Evolutionary conservation across 1,284 basidiomycete genomes (phyloP).

Genomic region (Athelia psychrophila): DNA sequence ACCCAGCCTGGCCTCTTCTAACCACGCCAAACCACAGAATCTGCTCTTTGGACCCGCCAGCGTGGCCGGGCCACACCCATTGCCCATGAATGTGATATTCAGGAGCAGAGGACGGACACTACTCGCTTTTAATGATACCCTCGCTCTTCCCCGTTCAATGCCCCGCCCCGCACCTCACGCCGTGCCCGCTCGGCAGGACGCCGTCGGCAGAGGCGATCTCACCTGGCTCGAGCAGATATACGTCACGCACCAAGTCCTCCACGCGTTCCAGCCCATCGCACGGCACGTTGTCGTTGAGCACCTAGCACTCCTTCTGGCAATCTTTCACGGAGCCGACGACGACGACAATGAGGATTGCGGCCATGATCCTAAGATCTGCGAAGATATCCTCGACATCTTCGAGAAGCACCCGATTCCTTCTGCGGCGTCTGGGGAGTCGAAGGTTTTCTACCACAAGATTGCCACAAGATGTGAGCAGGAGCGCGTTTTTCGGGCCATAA

Average conservation of each 20-base stretch:
- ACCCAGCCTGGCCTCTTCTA: too few species aligned
- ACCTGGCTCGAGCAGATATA: slow-evolving; percentile 91
- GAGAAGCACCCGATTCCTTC: slow-evolving; percentile 99
- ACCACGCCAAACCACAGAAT: too few species aligned
- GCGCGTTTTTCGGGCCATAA: slow-evolving; percentile 33
- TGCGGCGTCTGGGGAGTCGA: slow-evolving; percentile 96
- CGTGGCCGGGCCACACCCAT: too few species aligned
- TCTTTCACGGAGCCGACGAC: slow-evolving; percentile 88
- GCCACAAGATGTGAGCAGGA: slow-evolving; percentile 92
- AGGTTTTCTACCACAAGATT: slow-evolving; percentile 99
- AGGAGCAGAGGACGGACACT: too few species aligned
- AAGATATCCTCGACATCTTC: slow-evolving; percentile 98
- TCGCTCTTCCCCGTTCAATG: slow-evolving; percentile 96
- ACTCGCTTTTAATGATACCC: too few species aligned
- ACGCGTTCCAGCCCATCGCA: slow-evolving; percentile 79
- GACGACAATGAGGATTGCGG: slow-evolving; percentile 84
- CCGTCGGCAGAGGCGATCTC: slow-evolving; percentile 97
- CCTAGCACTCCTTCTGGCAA: slow-evolving; percentile 96
- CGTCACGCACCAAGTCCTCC: slow-evolving; percentile 91
- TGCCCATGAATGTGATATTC: too few species aligned
- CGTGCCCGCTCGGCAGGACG: slow-evolving; percentile 89
- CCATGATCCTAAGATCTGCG: slow-evolving; percentile 98
- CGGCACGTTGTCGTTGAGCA: slow-evolving; percentile 90
- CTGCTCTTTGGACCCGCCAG: too few species aligned
- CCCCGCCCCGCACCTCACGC: slow-evolving; percentile 95